A percentile compares a stretch with the other conserved stretches of the same genome.
Evolutionary conservation across 176 grass and related monocot species (phyloP).

Genomic region (Aegilops tauschii): DNA sequence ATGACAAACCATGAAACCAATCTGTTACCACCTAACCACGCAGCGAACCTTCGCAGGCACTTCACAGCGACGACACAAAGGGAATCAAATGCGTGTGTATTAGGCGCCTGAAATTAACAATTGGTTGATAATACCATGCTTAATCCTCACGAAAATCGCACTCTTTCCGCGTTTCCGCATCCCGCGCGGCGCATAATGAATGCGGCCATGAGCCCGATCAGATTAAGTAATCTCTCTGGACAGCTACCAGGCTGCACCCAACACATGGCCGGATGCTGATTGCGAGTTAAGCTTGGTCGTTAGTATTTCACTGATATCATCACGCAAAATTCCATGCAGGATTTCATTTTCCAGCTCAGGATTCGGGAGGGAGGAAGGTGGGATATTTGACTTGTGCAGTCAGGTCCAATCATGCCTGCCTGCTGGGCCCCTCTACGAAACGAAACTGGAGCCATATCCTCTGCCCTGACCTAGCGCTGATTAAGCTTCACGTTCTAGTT

Average conservation of each 20-base stretch:
- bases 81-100: background rate
- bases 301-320: background rate
- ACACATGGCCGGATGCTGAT: constrained; percentile 14
- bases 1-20: background rate
- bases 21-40: background rate
- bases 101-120: background rate
- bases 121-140: background rate
- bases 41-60: constrained; percentile 33
- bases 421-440: background rate
- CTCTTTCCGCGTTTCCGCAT: background rate
- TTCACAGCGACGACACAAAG: background rate
- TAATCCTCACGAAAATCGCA: background rate
- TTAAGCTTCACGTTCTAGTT: constrained; percentile 11
- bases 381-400: constrained; percentile 42
- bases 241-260: background rate
- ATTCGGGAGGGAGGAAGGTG: background rate
- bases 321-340: constrained; percentile 4
- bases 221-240: background rate
- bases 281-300: background rate
- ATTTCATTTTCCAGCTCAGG: constrained; percentile 17
- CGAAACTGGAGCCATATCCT: constrained; percentile 27
- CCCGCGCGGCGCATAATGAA: background rate
- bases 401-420: constrained; percentile 3
- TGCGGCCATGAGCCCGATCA: background rate
- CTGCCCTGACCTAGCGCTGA: constrained; percentile 5